Evolutionary conservation across 257 asterid genomes (phyloP).

Genomic region (Solanum chaucha): DNA sequence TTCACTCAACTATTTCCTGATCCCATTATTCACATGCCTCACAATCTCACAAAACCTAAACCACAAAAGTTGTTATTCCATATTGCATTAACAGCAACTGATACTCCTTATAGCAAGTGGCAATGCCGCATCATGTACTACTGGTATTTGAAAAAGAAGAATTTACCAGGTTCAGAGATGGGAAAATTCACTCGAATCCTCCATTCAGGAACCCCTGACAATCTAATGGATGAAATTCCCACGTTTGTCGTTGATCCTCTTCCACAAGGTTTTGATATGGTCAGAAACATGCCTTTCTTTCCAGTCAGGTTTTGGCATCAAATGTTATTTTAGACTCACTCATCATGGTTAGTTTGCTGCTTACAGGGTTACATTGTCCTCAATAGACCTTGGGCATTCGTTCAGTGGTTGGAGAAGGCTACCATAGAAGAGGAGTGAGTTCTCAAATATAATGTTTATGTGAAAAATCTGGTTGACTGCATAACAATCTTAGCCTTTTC

Average conservation of each 20-base stretch:
- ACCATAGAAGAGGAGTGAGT: slow-evolving; percentile 59
- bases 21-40: slow-evolving; percentile 50
- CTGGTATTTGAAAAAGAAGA: slow-evolving; percentile 40
- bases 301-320: not conserved
- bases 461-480: not conserved
- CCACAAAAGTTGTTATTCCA: slow-evolving; percentile 22
- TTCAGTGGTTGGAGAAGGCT: slow-evolving; percentile 56
- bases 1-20: slow-evolving; percentile 11
- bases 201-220: slow-evolving; percentile 52
- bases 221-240: slow-evolving; percentile 65
- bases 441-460: not conserved
- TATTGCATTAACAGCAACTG: slow-evolving; percentile 41
- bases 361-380: slow-evolving; percentile 55
- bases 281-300: slow-evolving; percentile 5
- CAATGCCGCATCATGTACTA: slow-evolving; percentile 56
- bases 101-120: slow-evolving; percentile 41
- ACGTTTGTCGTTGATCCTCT: slow-evolving; percentile 56
- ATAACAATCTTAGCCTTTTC: not conserved
- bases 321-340: not conserved
- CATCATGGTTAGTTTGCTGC: not conserved
- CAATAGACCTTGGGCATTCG: slow-evolving; percentile 68
- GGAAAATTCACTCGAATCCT: slow-evolving; percentile 52
- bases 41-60: slow-evolving; percentile 6
- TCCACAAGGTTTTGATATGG: slow-evolving; percentile 47
- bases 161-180: slow-evolving; percentile 49